phyloP scores from a whole-genome alignment of 2,329 filamentous ascomycete genomes.

The Chlorencoelia australis region DNA sequence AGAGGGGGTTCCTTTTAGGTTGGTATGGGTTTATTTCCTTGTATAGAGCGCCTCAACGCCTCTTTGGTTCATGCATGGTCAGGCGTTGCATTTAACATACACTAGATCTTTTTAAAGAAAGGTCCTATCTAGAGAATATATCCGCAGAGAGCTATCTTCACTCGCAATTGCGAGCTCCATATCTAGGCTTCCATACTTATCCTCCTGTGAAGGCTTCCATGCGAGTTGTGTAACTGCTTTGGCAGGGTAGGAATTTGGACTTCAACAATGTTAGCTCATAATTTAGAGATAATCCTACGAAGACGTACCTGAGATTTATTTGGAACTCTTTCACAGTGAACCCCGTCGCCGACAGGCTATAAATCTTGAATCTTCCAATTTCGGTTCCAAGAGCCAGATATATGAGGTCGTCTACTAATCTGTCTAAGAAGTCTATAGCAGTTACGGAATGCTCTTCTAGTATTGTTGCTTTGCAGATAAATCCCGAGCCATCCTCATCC shows the following conservation, averaged over 20 bases:
- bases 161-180: constrained; percentile 30
- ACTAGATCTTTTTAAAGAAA: constrained; percentile 8
- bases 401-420: constrained; percentile 17
- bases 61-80: background rate
- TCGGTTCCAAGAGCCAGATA: constrained; percentile 51
- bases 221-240: constrained; percentile 42
- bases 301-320: constrained; percentile 5
- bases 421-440: constrained; percentile 55
- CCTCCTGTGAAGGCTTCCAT: constrained; percentile 46
- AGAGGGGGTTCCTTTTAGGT: background rate
- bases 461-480: constrained; percentile 35
- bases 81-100: constrained; percentile 5
- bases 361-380: constrained; percentile 25
- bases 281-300: background rate
- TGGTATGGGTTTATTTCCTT: background rate
- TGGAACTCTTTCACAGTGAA: constrained; percentile 13
- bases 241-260: constrained; percentile 26
- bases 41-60: constrained; percentile 7
- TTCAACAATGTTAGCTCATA: background rate
- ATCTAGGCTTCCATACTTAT: constrained; percentile 3
- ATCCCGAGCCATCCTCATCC: constrained; percentile 24
- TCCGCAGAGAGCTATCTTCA: constrained; percentile 50
- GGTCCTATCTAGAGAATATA: constrained; percentile 37
- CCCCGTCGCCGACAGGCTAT: constrained; percentile 4
- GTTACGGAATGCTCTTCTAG: constrained; percentile 53